phyloP scores from a whole-genome alignment of 164 flowering plant species.

The Liquidambar formosana region DNA sequence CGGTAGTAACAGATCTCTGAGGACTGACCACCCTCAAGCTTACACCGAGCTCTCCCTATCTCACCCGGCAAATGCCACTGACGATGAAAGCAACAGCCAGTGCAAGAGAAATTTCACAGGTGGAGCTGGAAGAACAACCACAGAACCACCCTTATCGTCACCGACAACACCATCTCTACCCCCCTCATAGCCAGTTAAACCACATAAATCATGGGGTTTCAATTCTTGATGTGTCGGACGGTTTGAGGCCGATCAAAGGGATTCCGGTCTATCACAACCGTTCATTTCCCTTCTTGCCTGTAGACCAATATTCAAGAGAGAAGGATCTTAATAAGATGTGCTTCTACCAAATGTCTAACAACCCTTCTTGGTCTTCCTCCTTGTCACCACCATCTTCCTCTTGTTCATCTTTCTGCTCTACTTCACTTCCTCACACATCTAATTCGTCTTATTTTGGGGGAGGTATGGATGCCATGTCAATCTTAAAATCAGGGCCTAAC shows the following conservation, averaged over 20 bases:
- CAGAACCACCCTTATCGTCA: background rate
- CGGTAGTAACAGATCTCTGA: slow-evolving; percentile 11
- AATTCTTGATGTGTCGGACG: slow-evolving; percentile 26
- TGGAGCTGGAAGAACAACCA: slow-evolving; percentile 12
- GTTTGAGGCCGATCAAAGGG: slow-evolving; percentile 55
- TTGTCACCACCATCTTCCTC: too few species aligned
- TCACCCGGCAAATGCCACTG: slow-evolving; percentile 24
- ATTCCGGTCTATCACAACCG: slow-evolving; percentile 65
- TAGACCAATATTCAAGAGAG: slow-evolving; percentile 25
- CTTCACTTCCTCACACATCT: slow-evolving; percentile 13
- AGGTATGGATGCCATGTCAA: slow-evolving; percentile 33
- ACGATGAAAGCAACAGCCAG: slow-evolving; percentile 22
- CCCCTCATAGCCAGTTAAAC: slow-evolving; percentile 8
- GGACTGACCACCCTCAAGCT: slow-evolving; percentile 18
- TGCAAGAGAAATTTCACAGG: slow-evolving; percentile 24
- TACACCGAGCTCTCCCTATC: slow-evolving; percentile 56
- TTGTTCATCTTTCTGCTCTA: slow-evolving; percentile 19
- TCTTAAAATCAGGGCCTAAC: slow-evolving; percentile 27
- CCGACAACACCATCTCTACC: slow-evolving; percentile 18
- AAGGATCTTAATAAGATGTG: slow-evolving; percentile 37
- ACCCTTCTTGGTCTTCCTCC: too few species aligned
- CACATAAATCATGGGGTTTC: slow-evolving; percentile 35
- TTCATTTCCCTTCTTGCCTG: slow-evolving; percentile 46
- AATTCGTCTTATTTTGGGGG: slow-evolving; percentile 24
- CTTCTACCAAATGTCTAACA: slow-evolving; percentile 32